Evolutionary conservation across 1,139 yeast species (phyloP).

Genomic region (Blastobotrys petasosporus): DNA sequence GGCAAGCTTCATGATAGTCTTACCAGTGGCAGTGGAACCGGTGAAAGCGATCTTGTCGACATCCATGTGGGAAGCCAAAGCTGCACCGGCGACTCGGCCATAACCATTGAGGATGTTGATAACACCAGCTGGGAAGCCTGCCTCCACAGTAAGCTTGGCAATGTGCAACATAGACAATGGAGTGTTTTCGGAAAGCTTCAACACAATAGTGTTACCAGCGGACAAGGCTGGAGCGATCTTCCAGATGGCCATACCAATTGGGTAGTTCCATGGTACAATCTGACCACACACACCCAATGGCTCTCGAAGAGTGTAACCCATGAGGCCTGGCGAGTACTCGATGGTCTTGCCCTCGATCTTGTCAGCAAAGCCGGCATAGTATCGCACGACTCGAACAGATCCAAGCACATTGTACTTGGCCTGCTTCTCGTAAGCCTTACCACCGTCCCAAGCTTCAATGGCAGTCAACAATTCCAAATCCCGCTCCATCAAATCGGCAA

Average conservation of each 20-base stretch:
- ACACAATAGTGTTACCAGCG: slow-evolving; percentile 68
- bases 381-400: slow-evolving; percentile 51
- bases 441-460: slow-evolving; percentile 77
- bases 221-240: slow-evolving; percentile 77
- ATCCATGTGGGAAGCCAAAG: slow-evolving; percentile 60
- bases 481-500: slow-evolving; percentile 60
- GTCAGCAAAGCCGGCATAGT: slow-evolving; percentile 77
- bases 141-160: slow-evolving; percentile 54
- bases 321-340: slow-evolving; percentile 57
- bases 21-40: slow-evolving; percentile 81
- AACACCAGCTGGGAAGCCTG: slow-evolving; percentile 76
- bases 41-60: slow-evolving; percentile 81
- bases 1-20: slow-evolving; percentile 65
- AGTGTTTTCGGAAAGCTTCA: slow-evolving; percentile 74
- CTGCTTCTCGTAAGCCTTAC: slow-evolving; percentile 55
- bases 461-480: slow-evolving; percentile 58
- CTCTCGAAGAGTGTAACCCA: slow-evolving; percentile 55
- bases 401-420: slow-evolving; percentile 55
- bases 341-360: slow-evolving; percentile 63
- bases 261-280: slow-evolving; percentile 89
- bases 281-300: slow-evolving; percentile 82
- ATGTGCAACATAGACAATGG: slow-evolving; percentile 68
- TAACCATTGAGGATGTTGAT: slow-evolving; percentile 68
- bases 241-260: slow-evolving; percentile 77
- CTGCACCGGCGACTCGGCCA: slow-evolving; percentile 66